phyloP scores from a whole-genome alignment of 371 early-diverging fungal species.

The Circinella minor region DNA sequence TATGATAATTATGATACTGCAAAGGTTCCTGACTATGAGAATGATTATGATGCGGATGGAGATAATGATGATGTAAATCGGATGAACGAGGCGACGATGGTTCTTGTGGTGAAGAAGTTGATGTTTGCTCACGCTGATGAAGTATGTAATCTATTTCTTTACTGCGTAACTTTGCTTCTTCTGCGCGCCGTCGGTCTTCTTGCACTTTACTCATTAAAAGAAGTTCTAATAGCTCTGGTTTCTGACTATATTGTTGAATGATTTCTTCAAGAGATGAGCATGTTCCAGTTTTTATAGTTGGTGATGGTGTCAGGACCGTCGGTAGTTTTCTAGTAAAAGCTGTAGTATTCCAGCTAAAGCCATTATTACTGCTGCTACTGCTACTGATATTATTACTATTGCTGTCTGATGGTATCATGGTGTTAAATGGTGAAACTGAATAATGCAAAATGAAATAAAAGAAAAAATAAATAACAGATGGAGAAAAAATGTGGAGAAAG shows the following conservation, averaged over 20 bases:
- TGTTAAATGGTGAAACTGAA: background rate
- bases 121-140: slow-evolving; percentile 17
- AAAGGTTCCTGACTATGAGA: background rate
- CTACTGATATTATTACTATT: background rate
- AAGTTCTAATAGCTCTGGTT: slow-evolving; percentile 56
- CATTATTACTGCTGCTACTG: background rate
- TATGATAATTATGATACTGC: background rate
- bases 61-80: background rate
- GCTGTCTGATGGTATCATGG: background rate
- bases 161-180: slow-evolving; percentile 52
- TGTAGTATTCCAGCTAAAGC: background rate
- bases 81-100: background rate
- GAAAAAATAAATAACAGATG: background rate
- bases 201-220: slow-evolving; percentile 56
- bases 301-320: slow-evolving; percentile 1
- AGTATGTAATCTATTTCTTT: slow-evolving; percentile 41
- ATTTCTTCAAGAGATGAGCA: slow-evolving; percentile 32
- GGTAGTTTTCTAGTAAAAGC: background rate
- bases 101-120: background rate
- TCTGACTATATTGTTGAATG: slow-evolving; percentile 42
- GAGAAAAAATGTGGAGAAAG: background rate
- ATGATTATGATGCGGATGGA: background rate
- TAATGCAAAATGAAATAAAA: background rate
- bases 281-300: background rate
- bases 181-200: slow-evolving; percentile 57